Conservation (phyloP, 352 stramenopile species). For the Phytophthora idaei region DNA sequence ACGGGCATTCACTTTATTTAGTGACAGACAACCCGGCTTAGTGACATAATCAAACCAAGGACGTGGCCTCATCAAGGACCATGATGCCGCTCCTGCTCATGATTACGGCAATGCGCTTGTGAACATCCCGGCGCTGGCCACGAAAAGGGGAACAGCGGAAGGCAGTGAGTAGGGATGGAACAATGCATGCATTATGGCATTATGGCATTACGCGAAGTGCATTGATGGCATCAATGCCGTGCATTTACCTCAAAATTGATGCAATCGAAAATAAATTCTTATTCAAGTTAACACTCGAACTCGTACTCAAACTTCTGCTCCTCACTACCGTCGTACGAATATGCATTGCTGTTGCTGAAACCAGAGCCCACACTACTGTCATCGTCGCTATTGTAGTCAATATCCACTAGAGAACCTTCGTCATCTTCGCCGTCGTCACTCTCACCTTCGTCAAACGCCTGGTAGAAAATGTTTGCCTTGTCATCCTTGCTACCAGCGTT, state of each 20-base stretch:
- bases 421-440: slow-evolving; percentile 1
- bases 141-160: too few relatives aligned
- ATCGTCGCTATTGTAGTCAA: neutral
- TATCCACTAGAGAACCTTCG: neutral
- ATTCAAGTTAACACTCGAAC: slow-evolving; percentile 2
- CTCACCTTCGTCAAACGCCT: slow-evolving; percentile 1
- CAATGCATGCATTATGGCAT: slow-evolving; percentile 17
- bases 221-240: slow-evolving; percentile 13
- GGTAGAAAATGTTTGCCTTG: slow-evolving; percentile 11
- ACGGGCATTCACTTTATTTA: too few relatives aligned
- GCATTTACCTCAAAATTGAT: neutral
- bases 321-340: slow-evolving; percentile 6
- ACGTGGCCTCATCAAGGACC: too few relatives aligned
- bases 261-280: slow-evolving; percentile 5
- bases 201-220: slow-evolving; percentile 5
- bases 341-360: neutral
- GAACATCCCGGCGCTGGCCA: too few relatives aligned
- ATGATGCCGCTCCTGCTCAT: too few relatives aligned
- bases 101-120: too few relatives aligned
- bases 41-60: too few relatives aligned
- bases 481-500: slow-evolving; percentile 16
- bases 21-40: too few relatives aligned
- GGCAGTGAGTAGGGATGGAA: slow-evolving; percentile 1
- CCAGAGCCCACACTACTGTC: neutral
- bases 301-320: neutral